These are phyloP conservation scores for Alternaria gansuensis DNA, from an alignment of 2,329 filamentous ascomycete species.

Conservation along the genomic window DNA sequence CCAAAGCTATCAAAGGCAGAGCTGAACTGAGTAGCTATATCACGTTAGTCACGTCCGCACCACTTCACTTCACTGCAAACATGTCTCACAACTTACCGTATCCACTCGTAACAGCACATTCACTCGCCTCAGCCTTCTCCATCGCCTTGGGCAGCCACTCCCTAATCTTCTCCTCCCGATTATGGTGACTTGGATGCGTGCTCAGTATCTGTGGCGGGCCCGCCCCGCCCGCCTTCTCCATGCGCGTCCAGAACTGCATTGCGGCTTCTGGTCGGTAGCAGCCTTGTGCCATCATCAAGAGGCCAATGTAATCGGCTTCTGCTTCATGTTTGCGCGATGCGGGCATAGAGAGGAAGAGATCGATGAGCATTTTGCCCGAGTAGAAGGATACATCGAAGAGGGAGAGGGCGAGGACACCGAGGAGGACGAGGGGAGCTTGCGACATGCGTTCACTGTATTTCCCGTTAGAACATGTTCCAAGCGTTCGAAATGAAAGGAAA, in stretches of 20 bases:
- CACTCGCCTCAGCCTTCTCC: conserved; percentile 48
- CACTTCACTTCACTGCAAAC: background rate
- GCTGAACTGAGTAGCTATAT: conserved; percentile 20
- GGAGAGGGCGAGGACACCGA: conserved; percentile 50
- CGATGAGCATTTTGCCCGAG: conserved; percentile 58
- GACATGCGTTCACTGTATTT: conserved; percentile 65
- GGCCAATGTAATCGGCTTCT: conserved; percentile 81
- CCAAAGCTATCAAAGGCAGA: conserved; percentile 23
- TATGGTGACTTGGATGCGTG: conserved; percentile 77
- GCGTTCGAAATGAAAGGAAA: background rate
- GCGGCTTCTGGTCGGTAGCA: conserved; percentile 78
- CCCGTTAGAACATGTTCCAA: background rate
- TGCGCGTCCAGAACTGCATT: conserved; percentile 68
- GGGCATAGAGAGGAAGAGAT: conserved; percentile 72
- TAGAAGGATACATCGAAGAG: conserved; percentile 55
- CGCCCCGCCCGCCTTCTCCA: conserved; percentile 63
- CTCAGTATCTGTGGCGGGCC: conserved; percentile 75
- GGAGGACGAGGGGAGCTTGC: conserved; percentile 51
- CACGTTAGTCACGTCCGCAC: conserved; percentile 1
- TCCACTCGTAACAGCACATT: conserved; percentile 36
- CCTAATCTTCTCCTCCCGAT: conserved; percentile 70
- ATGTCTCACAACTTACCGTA: conserved; percentile 28
- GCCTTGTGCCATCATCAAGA: conserved; percentile 83
- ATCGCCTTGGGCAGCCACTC: conserved; percentile 62
- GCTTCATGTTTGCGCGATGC: conserved; percentile 76